Conservation (phyloP, 768 basidiomycete species). For the Lyophyllum shimeji region DNA sequence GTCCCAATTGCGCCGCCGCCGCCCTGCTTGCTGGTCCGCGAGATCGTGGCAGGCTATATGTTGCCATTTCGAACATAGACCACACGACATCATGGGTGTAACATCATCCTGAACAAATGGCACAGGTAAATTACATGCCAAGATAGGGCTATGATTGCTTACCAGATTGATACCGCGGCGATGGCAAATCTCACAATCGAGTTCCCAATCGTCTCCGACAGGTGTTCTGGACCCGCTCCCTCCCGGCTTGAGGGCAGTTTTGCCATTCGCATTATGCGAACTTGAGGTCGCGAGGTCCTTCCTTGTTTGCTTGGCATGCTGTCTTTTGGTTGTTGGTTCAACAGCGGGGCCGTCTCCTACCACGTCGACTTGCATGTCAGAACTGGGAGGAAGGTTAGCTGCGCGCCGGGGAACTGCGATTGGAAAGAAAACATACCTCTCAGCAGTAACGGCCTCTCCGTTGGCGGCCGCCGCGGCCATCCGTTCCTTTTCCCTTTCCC, state of each 20-base stretch:
- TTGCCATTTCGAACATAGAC: constrained; percentile 83
- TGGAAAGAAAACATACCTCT: constrained; percentile 6
- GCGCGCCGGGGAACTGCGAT: neutral
- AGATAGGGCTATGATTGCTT: constrained; percentile 19
- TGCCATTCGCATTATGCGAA: constrained; percentile 3
- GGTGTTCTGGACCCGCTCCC: constrained; percentile 49
- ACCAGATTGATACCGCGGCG: constrained; percentile 74
- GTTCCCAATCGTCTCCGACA: constrained; percentile 71
- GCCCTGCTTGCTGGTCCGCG: constrained; percentile 63
- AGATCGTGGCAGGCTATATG: constrained; percentile 84
- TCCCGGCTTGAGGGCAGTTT: neutral
- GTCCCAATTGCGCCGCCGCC: constrained; percentile 78
- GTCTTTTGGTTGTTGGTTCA: neutral
- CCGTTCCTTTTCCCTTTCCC: constrained; percentile 28
- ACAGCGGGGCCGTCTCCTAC: neutral
- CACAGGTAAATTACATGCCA: constrained; percentile 1
- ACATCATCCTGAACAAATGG: constrained; percentile 70
- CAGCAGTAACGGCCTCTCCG: constrained; percentile 6
- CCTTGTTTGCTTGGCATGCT: constrained; percentile 1
- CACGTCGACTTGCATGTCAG: constrained; percentile 8
- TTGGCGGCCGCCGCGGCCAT: constrained; percentile 21
- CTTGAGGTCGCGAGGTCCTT: constrained; percentile 8
- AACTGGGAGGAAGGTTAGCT: neutral
- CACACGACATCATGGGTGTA: constrained; percentile 78
- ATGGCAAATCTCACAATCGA: constrained; percentile 87